Conservation (phyloP, 139 green algal species). For the Closterium sp. region DNA sequence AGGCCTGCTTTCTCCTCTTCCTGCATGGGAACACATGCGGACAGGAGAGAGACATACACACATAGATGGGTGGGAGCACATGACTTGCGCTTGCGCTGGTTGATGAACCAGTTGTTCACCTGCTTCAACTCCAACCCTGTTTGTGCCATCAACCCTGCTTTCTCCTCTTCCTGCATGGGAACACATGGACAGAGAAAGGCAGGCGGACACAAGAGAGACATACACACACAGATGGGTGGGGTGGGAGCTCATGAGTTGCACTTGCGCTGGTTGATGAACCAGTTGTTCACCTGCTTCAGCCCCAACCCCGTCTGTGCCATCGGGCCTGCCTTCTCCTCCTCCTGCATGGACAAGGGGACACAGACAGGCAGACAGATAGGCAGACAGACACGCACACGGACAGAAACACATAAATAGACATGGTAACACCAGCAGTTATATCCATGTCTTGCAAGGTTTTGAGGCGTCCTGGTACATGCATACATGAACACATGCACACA, state of each 20-base stretch:
- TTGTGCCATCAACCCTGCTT: not conserved
- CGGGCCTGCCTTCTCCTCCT: slow-evolving; percentile 10
- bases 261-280: slow-evolving; percentile 61
- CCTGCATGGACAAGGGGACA: not conserved
- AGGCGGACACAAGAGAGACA: no score
- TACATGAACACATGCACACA: no score
- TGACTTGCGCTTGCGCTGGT: slow-evolving; percentile 59
- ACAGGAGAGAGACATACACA: no score
- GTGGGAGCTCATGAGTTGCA: slow-evolving; percentile 41
- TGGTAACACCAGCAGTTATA: no score
- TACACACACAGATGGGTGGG: no score
- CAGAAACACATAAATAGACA: no score
- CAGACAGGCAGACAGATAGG: no score
- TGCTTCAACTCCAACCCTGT: slow-evolving; percentile 47
- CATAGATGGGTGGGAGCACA: no score
- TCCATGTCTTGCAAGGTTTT: no score
- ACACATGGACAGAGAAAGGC: no score
- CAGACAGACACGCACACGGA: no score
- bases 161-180: slow-evolving; percentile 22
- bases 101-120: slow-evolving; percentile 64
- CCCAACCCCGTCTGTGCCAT: slow-evolving; percentile 5
- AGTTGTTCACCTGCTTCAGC: slow-evolving; percentile 58
- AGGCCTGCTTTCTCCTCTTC: slow-evolving; percentile 26
- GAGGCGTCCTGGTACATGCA: no score
- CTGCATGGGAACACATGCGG: not conserved